Evolutionary conservation across 2,329 filamentous ascomycete genomes (phyloP).

Genomic region (Fusarium virguliforme): DNA sequence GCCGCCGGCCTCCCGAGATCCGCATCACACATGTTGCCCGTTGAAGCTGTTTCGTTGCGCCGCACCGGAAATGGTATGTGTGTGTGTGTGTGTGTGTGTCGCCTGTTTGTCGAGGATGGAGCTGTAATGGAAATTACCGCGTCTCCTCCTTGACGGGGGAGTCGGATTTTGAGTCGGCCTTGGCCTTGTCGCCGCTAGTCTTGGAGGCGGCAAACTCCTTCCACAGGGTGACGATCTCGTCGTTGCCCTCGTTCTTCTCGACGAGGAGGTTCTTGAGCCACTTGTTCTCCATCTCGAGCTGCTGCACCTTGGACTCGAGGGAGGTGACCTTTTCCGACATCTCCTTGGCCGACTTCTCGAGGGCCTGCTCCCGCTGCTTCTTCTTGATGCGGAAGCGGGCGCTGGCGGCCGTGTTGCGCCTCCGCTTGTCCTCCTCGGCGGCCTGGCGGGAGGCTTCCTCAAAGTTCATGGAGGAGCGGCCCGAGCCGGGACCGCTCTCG

Average conservation of each 20-base stretch:
- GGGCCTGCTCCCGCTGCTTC: slow-evolving; percentile 92
- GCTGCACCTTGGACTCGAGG: slow-evolving; percentile 80
- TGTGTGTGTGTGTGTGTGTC: background rate
- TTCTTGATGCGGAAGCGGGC: slow-evolving; percentile 95
- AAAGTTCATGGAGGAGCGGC: slow-evolving; percentile 68
- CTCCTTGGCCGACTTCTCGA: slow-evolving; percentile 86
- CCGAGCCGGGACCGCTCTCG: slow-evolving; percentile 59
- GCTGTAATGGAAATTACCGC: slow-evolving; percentile 28
- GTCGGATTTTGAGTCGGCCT: slow-evolving; percentile 50
- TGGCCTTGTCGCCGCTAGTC: slow-evolving; percentile 53
- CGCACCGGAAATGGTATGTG: background rate
- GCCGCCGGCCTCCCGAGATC: slow-evolving; percentile 40
- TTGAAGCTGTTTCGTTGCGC: slow-evolving; percentile 29
- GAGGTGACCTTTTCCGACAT: slow-evolving; percentile 83
- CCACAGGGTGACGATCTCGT: slow-evolving; percentile 67
- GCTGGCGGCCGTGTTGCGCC: slow-evolving; percentile 89
- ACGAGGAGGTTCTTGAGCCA: slow-evolving; percentile 86
- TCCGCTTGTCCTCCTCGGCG: slow-evolving; percentile 91
- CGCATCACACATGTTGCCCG: slow-evolving; percentile 34
- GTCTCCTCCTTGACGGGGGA: slow-evolving; percentile 50
- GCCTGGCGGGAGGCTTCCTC: slow-evolving; percentile 81
- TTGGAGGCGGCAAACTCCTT: slow-evolving; percentile 64
- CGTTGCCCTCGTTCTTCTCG: slow-evolving; percentile 81
- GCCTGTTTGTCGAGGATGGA: slow-evolving; percentile 1
- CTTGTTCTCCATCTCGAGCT: slow-evolving; percentile 87